A percentile compares a stretch with the other conserved stretches of the same genome.
These are phyloP conservation scores for Epichloe baconii DNA, from an alignment of 2,329 filamentous ascomycete genomes.

Conservation along the genomic window DNA sequence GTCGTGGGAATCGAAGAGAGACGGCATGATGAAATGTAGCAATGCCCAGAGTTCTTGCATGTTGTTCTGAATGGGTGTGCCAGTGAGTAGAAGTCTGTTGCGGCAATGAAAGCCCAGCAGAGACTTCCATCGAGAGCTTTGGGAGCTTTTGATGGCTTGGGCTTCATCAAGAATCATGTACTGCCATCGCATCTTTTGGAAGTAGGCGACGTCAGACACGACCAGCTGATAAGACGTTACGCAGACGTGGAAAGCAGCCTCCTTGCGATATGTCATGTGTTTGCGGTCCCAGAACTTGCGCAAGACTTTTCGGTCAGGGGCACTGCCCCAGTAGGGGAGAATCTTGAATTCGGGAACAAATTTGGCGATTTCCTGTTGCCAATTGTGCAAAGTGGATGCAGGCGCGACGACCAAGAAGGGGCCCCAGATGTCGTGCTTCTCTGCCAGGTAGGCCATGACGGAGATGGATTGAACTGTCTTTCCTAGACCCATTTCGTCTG, in stretches of 20 bases:
- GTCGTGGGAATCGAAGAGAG: slow-evolving; percentile 85
- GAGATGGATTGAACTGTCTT: slow-evolving; percentile 99
- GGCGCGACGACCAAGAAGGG: slow-evolving; percentile 95
- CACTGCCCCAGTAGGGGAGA: slow-evolving; percentile 92
- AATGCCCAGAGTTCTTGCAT: slow-evolving; percentile 99
- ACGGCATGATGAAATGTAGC: slow-evolving; percentile 99
- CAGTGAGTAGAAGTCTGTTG: slow-evolving; percentile 83
- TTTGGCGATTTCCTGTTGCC: slow-evolving; percentile 94
- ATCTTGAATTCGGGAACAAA: slow-evolving; percentile 95
- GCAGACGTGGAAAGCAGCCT: slow-evolving; percentile 89
- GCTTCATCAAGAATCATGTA: slow-evolving; percentile 99
- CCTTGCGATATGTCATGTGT: slow-evolving; percentile 86
- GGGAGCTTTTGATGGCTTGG: slow-evolving; percentile 96
- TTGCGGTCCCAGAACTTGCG: slow-evolving; percentile 99
- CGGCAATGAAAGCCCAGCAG: slow-evolving; percentile 88
- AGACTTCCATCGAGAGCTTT: slow-evolving; percentile 94
- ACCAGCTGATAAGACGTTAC: slow-evolving; percentile 96
- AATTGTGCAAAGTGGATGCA: slow-evolving; percentile 94
- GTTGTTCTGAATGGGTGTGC: slow-evolving; percentile 98
- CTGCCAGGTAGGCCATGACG: slow-evolving; percentile 96
- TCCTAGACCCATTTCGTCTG: slow-evolving; percentile 98
- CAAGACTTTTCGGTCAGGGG: slow-evolving; percentile 85
- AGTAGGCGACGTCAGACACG: slow-evolving; percentile 90
- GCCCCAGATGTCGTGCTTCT: slow-evolving; percentile 96
- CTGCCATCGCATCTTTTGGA: slow-evolving; percentile 99